Percentiles rank a stretch among this genome's conserved stretches.
Evolutionary conservation across 768 basidiomycete species (phyloP).

Genomic region (Sutorius australiensis): DNA sequence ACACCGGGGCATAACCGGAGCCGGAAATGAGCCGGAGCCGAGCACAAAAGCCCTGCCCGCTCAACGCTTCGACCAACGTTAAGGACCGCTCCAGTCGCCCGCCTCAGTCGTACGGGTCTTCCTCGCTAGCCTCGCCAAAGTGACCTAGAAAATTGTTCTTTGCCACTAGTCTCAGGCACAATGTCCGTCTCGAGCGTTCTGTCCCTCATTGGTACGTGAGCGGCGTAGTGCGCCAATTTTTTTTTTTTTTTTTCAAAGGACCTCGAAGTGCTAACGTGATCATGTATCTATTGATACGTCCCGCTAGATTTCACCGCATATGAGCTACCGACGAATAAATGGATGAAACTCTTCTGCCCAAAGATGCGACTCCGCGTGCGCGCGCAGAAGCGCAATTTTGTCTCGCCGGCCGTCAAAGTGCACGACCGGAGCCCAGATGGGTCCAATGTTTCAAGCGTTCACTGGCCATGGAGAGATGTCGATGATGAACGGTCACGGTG

Average conservation of each 20-base stretch:
- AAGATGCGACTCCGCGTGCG: slow-evolving; percentile 23
- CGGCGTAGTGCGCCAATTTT: background rate
- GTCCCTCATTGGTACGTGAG: slow-evolving; percentile 18
- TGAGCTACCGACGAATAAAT: slow-evolving; percentile 20
- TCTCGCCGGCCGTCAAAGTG: slow-evolving; percentile 15
- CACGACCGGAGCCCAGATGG: slow-evolving; percentile 1
- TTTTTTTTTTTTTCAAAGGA: background rate
- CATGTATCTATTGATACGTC: background rate
- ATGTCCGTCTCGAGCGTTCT: slow-evolving; percentile 13
- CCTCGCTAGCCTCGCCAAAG: background rate
- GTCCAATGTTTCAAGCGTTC: background rate
- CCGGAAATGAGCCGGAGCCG: slow-evolving; percentile 13
- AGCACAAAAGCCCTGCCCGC: slow-evolving; percentile 3
- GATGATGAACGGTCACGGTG: slow-evolving; percentile 13
- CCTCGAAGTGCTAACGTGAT: background rate
- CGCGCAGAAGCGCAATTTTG: slow-evolving; percentile 1
- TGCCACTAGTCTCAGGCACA: background rate
- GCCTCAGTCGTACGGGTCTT: background rate
- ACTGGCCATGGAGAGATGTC: slow-evolving; percentile 16
- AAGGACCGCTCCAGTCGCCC: background rate
- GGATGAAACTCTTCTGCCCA: slow-evolving; percentile 18
- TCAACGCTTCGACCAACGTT: background rate
- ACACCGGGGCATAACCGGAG: background rate
- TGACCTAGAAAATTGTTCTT: background rate
- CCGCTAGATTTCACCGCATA: slow-evolving; percentile 23